Percentiles rank a stretch among this genome's conserved stretches.
Evolutionary conservation across 2,329 filamentous ascomycete genomes (phyloP).

Genomic region (Hypocrella siamensis): DNA sequence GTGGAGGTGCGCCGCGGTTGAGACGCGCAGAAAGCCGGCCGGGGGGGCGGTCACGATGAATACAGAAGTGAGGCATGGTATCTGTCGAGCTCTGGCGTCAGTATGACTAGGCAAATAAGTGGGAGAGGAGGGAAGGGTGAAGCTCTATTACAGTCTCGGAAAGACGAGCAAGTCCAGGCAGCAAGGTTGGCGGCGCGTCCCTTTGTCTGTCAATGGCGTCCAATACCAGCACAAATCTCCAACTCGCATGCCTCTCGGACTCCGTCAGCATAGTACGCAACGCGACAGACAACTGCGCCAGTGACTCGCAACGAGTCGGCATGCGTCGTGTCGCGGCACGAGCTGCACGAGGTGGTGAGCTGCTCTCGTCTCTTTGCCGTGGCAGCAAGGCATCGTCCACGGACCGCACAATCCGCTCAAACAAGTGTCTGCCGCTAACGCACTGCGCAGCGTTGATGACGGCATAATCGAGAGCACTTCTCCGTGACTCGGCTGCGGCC

Average conservation of each 20-base stretch:
- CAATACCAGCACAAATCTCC: slow-evolving; percentile 66
- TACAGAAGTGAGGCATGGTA: slow-evolving; percentile 61
- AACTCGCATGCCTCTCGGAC: slow-evolving; percentile 17
- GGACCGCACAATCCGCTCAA: slow-evolving; percentile 52
- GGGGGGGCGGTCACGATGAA: slow-evolving; percentile 62
- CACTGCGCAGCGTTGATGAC: slow-evolving; percentile 59
- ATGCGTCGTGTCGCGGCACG: neutral
- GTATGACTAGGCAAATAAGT: no score
- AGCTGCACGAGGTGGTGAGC: neutral
- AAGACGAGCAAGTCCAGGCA: slow-evolving; percentile 67
- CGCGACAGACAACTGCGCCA: slow-evolving; percentile 61
- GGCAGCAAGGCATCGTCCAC: slow-evolving; percentile 36
- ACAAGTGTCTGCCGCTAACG: slow-evolving; percentile 61
- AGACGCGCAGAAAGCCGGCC: slow-evolving; percentile 51
- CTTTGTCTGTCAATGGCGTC: slow-evolving; percentile 77
- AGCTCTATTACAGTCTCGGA: slow-evolving; percentile 65
- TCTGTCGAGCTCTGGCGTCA: slow-evolving; percentile 34
- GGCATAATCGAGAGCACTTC: slow-evolving; percentile 33
- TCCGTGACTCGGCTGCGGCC: slow-evolving; percentile 4
- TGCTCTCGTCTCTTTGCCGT: slow-evolving; percentile 12
- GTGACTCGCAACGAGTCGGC: slow-evolving; percentile 53
- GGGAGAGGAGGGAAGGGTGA: neutral
- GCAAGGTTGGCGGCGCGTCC: slow-evolving; percentile 62
- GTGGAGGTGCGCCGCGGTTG: slow-evolving; percentile 59
- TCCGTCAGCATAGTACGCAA: slow-evolving; percentile 47